Conservation (phyloP, 2,329 filamentous ascomycete species). For the Claviceps digitariae region DNA sequence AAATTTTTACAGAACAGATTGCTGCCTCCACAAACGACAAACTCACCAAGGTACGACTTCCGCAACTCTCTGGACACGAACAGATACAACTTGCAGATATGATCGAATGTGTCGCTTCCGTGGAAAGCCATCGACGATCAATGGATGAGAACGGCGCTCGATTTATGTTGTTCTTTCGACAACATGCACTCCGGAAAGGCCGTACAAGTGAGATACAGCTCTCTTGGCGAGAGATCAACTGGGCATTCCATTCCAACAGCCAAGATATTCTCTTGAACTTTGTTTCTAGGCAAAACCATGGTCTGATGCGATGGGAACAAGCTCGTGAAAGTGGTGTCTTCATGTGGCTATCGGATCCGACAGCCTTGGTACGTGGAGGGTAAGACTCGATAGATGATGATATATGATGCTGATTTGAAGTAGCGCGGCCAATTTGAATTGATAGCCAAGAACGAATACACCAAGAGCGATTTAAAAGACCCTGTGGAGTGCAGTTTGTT, state of each 20-base stretch:
- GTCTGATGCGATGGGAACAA: conserved; percentile 69
- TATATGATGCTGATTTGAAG: conserved; percentile 5
- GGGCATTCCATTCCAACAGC: conserved; percentile 71
- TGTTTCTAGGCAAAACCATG: conserved; percentile 65
- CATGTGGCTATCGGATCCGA: conserved; percentile 78
- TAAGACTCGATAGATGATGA: background rate
- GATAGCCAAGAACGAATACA: conserved; percentile 90
- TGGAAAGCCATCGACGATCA: conserved; percentile 75
- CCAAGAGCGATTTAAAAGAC: conserved; percentile 73
- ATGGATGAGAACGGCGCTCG: conserved; percentile 83
- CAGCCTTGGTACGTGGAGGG: conserved; percentile 52
- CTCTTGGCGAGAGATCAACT: conserved; percentile 68
- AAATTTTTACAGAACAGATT: conserved; percentile 56
- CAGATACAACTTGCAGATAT: conserved; percentile 78
- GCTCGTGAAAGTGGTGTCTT: conserved; percentile 81
- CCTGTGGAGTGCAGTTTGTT: conserved; percentile 83
- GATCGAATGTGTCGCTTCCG: conserved; percentile 68
- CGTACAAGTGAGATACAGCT: conserved; percentile 52
- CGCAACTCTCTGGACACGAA: conserved; percentile 70
- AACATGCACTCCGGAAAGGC: conserved; percentile 58
- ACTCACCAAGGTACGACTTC: conserved; percentile 59
- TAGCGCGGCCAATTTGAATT: conserved; percentile 61
- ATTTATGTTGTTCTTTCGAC: conserved; percentile 77
- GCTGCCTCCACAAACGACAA: conserved; percentile 61
- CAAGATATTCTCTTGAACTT: conserved; percentile 86